These are phyloP conservation scores for Boletus rex-veris DNA, from an alignment of 768 basidiomycete genomes.

Conservation along the genomic window DNA sequence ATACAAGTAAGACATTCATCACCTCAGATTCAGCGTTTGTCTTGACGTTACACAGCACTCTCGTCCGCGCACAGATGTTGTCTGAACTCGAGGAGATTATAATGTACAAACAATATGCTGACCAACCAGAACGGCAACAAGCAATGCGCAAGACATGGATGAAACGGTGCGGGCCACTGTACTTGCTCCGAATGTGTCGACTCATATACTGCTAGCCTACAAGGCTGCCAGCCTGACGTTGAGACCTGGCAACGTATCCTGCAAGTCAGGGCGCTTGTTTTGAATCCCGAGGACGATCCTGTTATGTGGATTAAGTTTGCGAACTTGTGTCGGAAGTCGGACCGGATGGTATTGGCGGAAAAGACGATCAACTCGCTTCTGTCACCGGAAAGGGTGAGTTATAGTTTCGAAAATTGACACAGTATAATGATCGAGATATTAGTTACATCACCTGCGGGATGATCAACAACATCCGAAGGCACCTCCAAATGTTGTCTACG, in stretches of 20 bases:
- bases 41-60: conserved; percentile 52
- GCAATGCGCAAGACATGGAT: conserved; percentile 96
- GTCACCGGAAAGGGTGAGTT: conserved; percentile 63
- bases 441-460: conserved; percentile 48
- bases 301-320: conserved; percentile 99
- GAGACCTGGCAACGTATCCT: conserved; percentile 99
- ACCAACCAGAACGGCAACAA: conserved; percentile 89
- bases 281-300: conserved; percentile 90
- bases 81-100: conserved; percentile 99
- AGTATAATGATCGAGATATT: conserved; percentile 1
- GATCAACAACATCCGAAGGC: conserved; percentile 62
- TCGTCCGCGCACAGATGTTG: conserved; percentile 98
- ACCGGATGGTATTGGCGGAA: conserved; percentile 91
- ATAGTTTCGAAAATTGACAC: neutral
- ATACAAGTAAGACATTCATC: conserved; percentile 69
- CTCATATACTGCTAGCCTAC: conserved; percentile 50
- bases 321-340: conserved; percentile 92
- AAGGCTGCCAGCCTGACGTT: conserved; percentile 96
- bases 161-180: conserved; percentile 62
- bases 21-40: conserved; percentile 1
- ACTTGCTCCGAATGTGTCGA: neutral
- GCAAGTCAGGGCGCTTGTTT: conserved; percentile 90
- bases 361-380: conserved; percentile 94
- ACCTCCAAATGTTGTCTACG: conserved; percentile 94
- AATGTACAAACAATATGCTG: conserved; percentile 87